These are phyloP conservation scores for Gigaspora rosea DNA, from an alignment of 192 early-diverging fungal genomes.

Conservation along the genomic window DNA sequence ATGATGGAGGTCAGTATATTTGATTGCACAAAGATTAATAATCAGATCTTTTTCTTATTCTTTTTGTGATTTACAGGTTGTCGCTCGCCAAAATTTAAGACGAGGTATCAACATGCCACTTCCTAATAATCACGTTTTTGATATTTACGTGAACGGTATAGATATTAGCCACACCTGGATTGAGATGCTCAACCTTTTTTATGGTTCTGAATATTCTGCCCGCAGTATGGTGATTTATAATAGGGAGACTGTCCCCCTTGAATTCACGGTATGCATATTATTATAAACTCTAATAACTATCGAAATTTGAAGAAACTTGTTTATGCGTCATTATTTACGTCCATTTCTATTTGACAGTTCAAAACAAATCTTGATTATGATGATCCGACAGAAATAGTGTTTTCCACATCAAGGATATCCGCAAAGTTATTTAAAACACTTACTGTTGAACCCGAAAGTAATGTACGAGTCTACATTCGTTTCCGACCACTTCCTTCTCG, in stretches of 20 bases:
- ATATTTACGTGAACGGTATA: conserved; percentile 71
- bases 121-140: conserved; percentile 65
- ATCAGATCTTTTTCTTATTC: background rate
- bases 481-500: conserved; percentile 54
- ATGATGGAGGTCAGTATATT: conserved; percentile 58
- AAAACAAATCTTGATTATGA: conserved; percentile 63
- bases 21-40: too few relatives aligned
- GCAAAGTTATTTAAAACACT: conserved; percentile 73
- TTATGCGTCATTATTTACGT: background rate
- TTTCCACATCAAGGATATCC: conserved; percentile 73
- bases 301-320: background rate
- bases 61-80: conserved; percentile 34
- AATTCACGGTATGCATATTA: conserved; percentile 61
- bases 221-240: conserved; percentile 75
- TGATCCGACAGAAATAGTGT: conserved; percentile 70
- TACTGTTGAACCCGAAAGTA: conserved; percentile 63
- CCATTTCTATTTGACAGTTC: conserved; percentile 37
- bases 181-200: conserved; percentile 71
- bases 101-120: conserved; percentile 39
- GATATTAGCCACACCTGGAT: conserved; percentile 56
- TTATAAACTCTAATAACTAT: background rate
- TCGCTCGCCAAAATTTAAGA: conserved; percentile 51
- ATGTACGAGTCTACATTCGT: conserved; percentile 69
- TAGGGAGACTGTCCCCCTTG: conserved; percentile 69
- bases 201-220: conserved; percentile 71